Percentiles rank a stretch among this genome's conserved stretches.
These are phyloP conservation scores for Musa itinerans DNA, from an alignment of 176 grass and related monocot species.

Conservation along the genomic window DNA sequence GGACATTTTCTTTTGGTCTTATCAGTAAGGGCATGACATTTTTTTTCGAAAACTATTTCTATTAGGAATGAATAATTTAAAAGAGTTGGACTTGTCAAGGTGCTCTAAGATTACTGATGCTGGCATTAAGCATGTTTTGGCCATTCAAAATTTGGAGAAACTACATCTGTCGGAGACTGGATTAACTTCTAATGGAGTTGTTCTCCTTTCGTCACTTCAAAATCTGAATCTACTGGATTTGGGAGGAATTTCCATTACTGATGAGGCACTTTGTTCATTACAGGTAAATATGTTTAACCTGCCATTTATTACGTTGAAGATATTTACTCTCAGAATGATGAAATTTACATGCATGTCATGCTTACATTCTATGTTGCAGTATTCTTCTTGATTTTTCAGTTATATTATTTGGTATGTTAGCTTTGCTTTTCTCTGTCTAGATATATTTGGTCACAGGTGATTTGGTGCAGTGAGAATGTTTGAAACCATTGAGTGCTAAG, in stretches of 20 bases:
- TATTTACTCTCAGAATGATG: background rate
- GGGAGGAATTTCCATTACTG: constrained; percentile 58
- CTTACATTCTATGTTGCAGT: background rate
- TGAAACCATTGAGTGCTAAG: no score
- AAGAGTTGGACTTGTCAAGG: constrained; percentile 72
- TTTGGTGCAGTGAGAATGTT: no score
- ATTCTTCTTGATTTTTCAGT: no score
- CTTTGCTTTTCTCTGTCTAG: no score
- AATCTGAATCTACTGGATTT: constrained; percentile 55
- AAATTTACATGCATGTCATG: background rate
- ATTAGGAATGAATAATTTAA: constrained; percentile 62
- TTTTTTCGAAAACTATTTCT: background rate
- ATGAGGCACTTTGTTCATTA: constrained; percentile 50
- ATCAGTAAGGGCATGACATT: background rate
- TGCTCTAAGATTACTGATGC: constrained; percentile 66
- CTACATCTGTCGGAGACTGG: constrained; percentile 56
- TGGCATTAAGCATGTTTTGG: constrained; percentile 63
- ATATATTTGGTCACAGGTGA: no score
- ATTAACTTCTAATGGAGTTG: constrained; percentile 63
- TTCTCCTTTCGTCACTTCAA: constrained; percentile 50
- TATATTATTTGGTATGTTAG: no score
- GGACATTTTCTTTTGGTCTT: background rate
- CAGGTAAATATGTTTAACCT: constrained; percentile 28
- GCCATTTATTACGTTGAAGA: background rate
- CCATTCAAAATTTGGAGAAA: constrained; percentile 66